phyloP scores from a whole-genome alignment of 2,329 filamentous ascomycete genomes.

The Macroventuria anomochaeta region DNA sequence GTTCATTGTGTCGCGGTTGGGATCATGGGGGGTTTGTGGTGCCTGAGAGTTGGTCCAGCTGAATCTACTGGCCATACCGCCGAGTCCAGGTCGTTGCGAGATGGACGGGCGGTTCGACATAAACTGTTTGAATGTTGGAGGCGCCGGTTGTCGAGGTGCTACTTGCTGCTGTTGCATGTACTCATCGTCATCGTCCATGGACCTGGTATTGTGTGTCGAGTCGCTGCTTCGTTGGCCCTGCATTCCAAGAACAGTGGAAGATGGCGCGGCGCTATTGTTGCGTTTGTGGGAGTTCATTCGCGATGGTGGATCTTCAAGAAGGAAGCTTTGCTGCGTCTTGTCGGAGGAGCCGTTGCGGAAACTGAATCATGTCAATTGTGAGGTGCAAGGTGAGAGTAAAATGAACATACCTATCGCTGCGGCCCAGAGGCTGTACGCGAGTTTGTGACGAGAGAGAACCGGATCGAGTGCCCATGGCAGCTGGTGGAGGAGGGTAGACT shows the following conservation, averaged over 20 bases:
- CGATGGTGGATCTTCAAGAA: slow-evolving; percentile 33
- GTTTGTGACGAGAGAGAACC: slow-evolving; percentile 39
- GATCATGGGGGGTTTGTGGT: slow-evolving; percentile 48
- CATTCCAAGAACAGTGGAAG: slow-evolving; percentile 40
- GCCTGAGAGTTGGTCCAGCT: slow-evolving; percentile 52
- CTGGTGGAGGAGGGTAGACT: slow-evolving; percentile 36
- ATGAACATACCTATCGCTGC: slow-evolving; percentile 37
- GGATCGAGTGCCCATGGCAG: slow-evolving; percentile 30
- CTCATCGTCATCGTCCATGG: slow-evolving; percentile 31
- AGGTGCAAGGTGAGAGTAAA: background rate
- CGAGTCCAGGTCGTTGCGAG: slow-evolving; percentile 36
- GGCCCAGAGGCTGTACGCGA: slow-evolving; percentile 36
- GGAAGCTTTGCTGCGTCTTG: slow-evolving; percentile 31
- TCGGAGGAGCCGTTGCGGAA: slow-evolving; percentile 24
- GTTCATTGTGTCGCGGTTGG: slow-evolving; percentile 35
- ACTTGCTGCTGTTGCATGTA: slow-evolving; percentile 27
- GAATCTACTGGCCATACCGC: slow-evolving; percentile 43
- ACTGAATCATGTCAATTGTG: slow-evolving; percentile 20
- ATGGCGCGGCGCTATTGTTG: slow-evolving; percentile 40
- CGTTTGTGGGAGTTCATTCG: slow-evolving; percentile 39
- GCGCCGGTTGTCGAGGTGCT: slow-evolving; percentile 33
- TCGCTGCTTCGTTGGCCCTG: slow-evolving; percentile 35
- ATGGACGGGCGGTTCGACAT: slow-evolving; percentile 45
- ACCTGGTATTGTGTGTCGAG: slow-evolving; percentile 43
- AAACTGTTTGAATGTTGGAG: slow-evolving; percentile 50